Conservation (phyloP, 176 grass and related monocot species). For the Musa schizocarpa region DNA sequence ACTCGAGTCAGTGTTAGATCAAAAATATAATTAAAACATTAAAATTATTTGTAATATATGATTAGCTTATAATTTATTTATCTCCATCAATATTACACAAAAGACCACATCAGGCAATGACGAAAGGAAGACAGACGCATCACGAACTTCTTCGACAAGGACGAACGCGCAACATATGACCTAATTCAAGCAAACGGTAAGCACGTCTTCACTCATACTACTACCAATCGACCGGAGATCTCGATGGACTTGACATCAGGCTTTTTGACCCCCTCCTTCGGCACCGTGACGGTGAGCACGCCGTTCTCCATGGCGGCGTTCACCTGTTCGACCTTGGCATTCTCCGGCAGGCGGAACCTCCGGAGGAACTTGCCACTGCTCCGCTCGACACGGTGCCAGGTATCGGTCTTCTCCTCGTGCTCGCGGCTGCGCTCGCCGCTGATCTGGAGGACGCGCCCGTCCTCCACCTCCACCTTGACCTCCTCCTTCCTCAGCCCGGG, state of each 20-base stretch:
- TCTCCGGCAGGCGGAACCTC: conserved; percentile 7
- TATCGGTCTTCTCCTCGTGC: conserved; percentile 5
- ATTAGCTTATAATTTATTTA: no score
- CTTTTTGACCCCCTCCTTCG: not conserved
- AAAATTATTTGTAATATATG: no score
- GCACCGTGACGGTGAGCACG: conserved; percentile 10
- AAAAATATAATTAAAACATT: no score
- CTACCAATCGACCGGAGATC: not conserved
- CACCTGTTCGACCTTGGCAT: conserved; percentile 2
- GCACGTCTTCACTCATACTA: no score
- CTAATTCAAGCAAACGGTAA: no score
- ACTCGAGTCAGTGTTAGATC: no score
- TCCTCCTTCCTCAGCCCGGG: conserved; percentile 6
- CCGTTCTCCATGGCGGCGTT: conserved; percentile 16
- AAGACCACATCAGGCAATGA: no score
- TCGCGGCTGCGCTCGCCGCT: conserved; percentile 10
- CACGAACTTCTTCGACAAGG: no score
- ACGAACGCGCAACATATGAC: no score
- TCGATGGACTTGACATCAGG: conserved; percentile 1
- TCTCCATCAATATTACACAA: no score
- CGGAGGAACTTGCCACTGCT: conserved; percentile 10
- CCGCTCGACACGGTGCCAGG: conserved; percentile 11
- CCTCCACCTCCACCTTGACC: conserved; percentile 9
- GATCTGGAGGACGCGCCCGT: conserved; percentile 5
- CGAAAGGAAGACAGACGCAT: no score